Evolutionary conservation across 1,139 yeast species (phyloP).

Genomic region (Suhomyces ambrosiae): DNA sequence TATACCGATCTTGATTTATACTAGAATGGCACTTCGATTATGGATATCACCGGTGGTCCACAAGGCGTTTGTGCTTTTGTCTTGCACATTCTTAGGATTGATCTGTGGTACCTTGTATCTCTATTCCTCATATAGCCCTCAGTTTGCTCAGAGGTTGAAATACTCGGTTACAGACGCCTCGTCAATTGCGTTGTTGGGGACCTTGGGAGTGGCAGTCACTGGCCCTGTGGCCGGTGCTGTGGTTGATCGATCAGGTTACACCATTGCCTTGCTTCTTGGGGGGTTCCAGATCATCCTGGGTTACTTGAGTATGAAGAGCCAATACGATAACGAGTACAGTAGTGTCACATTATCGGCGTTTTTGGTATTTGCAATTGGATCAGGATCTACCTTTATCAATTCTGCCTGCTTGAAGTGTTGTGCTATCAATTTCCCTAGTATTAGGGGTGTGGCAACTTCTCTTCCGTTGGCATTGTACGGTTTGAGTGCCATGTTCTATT

Average conservation of each 20-base stretch:
- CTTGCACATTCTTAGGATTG: slow-evolving; percentile 54
- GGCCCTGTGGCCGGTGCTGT: slow-evolving; percentile 62
- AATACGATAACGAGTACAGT: slow-evolving; percentile 37
- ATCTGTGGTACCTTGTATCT: slow-evolving; percentile 64
- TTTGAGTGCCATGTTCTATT: slow-evolving; percentile 58
- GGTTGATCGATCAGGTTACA: slow-evolving; percentile 58
- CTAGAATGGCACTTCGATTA: slow-evolving; percentile 1
- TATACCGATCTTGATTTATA: not conserved
- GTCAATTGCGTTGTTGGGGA: slow-evolving; percentile 59
- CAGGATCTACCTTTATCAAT: slow-evolving; percentile 57
- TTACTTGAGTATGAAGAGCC: slow-evolving; percentile 49
- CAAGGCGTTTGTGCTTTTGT: slow-evolving; percentile 40
- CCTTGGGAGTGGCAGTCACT: slow-evolving; percentile 57
- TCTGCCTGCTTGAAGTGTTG: slow-evolving; percentile 59
- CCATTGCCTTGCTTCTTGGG: slow-evolving; percentile 46
- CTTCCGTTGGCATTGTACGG: slow-evolving; percentile 63
- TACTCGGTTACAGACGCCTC: slow-evolving; percentile 59
- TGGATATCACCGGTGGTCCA: slow-evolving; percentile 28
- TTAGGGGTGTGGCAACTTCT: slow-evolving; percentile 61
- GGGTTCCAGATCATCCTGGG: slow-evolving; percentile 46
- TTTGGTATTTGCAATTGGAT: slow-evolving; percentile 48
- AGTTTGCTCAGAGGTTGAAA: slow-evolving; percentile 52
- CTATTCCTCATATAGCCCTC: slow-evolving; percentile 66
- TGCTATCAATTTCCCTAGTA: slow-evolving; percentile 56
- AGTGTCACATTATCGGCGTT: slow-evolving; percentile 38